Evolutionary conservation across 345 rosid genomes (phyloP).

Genomic region (Moringa oleifera): DNA sequence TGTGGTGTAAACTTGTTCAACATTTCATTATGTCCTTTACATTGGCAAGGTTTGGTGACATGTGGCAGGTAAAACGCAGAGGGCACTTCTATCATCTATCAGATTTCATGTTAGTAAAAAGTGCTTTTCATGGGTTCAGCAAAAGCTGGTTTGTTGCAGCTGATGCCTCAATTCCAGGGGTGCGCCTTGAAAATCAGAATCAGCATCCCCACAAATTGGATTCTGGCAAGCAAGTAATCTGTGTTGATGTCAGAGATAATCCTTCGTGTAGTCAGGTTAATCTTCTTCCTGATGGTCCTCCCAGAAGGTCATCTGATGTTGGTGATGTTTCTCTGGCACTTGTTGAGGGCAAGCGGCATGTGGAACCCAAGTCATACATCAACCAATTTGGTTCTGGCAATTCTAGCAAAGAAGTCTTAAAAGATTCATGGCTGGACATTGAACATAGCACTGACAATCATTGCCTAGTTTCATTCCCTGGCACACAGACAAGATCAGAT

Average conservation of each 20-base stretch:
- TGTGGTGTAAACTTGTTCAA: background rate
- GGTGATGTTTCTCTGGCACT: conserved; percentile 9
- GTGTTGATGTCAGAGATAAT: conserved; percentile 1
- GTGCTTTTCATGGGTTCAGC: conserved; percentile 37
- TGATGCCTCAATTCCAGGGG: conserved; percentile 37
- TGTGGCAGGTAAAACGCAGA: conserved; percentile 39
- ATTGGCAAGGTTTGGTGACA: conserved; percentile 6
- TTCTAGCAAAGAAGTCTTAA: conserved; percentile 4
- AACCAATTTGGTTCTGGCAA: conserved; percentile 7
- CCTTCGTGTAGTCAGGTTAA: conserved; percentile 16
- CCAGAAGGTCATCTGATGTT: conserved; percentile 7
- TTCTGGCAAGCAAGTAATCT: conserved; percentile 6
- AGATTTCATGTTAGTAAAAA: conserved; percentile 42
- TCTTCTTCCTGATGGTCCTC: conserved; percentile 13
- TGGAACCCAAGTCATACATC: conserved; percentile 12
- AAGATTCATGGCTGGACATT: conserved; percentile 9
- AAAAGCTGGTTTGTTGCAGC: conserved; percentile 44
- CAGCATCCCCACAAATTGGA: background rate
- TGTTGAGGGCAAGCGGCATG: conserved; percentile 11
- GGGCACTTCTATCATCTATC: conserved; percentile 42
- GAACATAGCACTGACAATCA: conserved; percentile 5
- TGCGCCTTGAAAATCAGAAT: conserved; percentile 9
- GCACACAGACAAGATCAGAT: background rate
- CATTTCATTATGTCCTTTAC: background rate
- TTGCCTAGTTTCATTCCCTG: background rate